phyloP scores from a whole-genome alignment of 352 stramenopile genomes.

The Phytophthora nicotianae region DNA sequence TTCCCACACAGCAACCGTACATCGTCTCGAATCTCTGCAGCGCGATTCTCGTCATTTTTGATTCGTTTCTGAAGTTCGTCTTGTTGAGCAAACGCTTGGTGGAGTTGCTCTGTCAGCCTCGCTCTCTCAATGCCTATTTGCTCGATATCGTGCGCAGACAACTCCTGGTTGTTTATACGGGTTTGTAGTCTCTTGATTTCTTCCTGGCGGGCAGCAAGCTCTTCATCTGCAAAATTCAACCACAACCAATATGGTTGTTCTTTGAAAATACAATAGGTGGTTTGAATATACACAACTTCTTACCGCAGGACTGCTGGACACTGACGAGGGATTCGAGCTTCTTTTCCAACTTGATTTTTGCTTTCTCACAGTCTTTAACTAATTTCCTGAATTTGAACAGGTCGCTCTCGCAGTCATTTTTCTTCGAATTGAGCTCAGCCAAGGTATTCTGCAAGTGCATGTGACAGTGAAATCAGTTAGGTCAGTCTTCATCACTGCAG shows the following conservation, averaged over 20 bases:
- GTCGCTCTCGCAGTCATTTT: conserved; percentile 87
- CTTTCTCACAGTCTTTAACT: conserved; percentile 79
- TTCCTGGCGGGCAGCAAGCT: conserved; percentile 54
- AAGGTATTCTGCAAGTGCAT: conserved; percentile 55
- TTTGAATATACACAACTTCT: not conserved
- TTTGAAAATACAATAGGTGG: not conserved
- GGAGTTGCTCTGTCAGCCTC: conserved; percentile 76
- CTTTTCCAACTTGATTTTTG: conserved; percentile 78
- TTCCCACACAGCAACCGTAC: conserved; percentile 34
- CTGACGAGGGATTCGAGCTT: conserved; percentile 89
- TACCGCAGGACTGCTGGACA: conserved; percentile 81
- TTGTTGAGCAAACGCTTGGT: conserved; percentile 66
- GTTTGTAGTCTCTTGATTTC: conserved; percentile 63
- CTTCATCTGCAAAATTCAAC: conserved; percentile 43
- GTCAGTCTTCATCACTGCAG: not conserved
- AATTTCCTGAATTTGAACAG: conserved; percentile 93
- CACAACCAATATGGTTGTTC: conserved; percentile 13
- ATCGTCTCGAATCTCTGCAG: conserved; percentile 66
- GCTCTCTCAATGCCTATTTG: conserved; percentile 70
- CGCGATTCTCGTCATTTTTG: conserved; percentile 72
- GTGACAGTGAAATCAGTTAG: conserved; percentile 6
- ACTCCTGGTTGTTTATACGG: conserved; percentile 81
- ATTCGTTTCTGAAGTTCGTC: conserved; percentile 63
- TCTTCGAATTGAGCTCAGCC: conserved; percentile 81
- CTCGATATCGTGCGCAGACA: conserved; percentile 79